Base-by-base conservation (phyloP, 2,329 filamentous ascomycete species). In the Alternaria sp. region DNA sequence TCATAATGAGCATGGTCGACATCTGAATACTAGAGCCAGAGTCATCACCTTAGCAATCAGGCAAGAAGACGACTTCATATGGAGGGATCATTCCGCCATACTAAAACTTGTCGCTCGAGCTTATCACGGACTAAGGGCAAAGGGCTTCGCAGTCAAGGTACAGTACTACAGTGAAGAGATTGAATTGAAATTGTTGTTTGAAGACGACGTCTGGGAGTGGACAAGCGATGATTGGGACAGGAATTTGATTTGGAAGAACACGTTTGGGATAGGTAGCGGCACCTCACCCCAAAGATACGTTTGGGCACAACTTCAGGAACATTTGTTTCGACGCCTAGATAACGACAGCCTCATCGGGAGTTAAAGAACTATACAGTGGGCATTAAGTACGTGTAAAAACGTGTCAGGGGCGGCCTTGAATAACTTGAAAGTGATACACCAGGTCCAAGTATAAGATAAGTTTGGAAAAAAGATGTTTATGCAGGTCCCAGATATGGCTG, bases 151-250 rank as follows among this genome's bases (percentile, higher is more conserved):
- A n/a, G 30, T 54, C 18, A 64, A 53, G 34, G 11, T 52, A 3
- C 49, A 52, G 14, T 64, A 60, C n/a, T 38, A 42, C 6, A 60
- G 51, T 34, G 56, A 57, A 41, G 51, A 30, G 16, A 20, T 53
- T 26, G 44, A 52, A 12, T 24, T 64, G 5, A 52, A 54, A 16
- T 6, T 49, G 3, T 16, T 54, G 1, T 60, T 62, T 34, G 43
- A 57, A 12, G 49, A 64, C 5, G 59, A 59, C 22, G 53, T 36
- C 18, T 59, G 55, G 44, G 39, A 20, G 14, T 62, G 55, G 62
- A 52, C 59, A 18, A 24, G 26, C 5, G 24, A 51, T 12, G 53
- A 62, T 36, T 60, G 56, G 59, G 18, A 24, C n/a, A 11, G 3
- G 6, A 62, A 62, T 20, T 5, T 60, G 20, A 18, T 26, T 3